Evolutionary conservation across 805 yeast genomes (phyloP).

Genomic region (Kodamaea kaohsiungensis): DNA sequence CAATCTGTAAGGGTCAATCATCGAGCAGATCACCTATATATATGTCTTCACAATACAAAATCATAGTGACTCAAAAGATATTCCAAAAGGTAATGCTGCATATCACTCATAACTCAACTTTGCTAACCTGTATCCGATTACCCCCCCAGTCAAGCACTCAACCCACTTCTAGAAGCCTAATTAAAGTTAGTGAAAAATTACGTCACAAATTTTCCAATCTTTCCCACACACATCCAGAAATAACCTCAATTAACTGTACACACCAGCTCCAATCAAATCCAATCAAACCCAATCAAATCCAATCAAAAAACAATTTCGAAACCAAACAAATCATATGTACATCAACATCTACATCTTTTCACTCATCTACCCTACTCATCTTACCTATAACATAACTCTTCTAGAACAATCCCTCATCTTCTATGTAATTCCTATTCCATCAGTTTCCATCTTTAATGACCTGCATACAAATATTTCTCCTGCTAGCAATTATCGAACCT

Average conservation of each 20-base stretch:
- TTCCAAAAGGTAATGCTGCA: too few relatives aligned
- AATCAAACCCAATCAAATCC: too few relatives aligned
- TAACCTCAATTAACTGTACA: not conserved
- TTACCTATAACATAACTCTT: too few relatives aligned
- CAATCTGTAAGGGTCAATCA: too few relatives aligned
- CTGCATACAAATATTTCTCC: not conserved
- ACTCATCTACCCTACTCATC: not conserved
- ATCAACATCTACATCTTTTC: not conserved
- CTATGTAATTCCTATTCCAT: too few relatives aligned
- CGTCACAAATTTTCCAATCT: not conserved
- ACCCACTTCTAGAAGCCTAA: not conserved
- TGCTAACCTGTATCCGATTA: not conserved
- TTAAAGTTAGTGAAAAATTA: not conserved
- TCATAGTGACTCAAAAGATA: too few relatives aligned
- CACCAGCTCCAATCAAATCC: not conserved
- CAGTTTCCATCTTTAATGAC: not conserved
- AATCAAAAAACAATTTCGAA: too few relatives aligned
- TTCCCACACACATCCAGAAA: not conserved
- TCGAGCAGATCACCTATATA: too few relatives aligned
- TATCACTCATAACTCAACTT: not conserved
- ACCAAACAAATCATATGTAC: too few relatives aligned
- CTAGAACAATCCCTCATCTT: not conserved
- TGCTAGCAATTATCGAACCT: constrained; percentile 10
- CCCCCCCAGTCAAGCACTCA: too few relatives aligned
- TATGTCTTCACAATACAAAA: too few relatives aligned